A percentile compares a stretch with the other conserved stretches of the same genome.
phyloP scores from a whole-genome alignment of 2,329 filamentous ascomycete species.

The Penicillium sp. region DNA sequence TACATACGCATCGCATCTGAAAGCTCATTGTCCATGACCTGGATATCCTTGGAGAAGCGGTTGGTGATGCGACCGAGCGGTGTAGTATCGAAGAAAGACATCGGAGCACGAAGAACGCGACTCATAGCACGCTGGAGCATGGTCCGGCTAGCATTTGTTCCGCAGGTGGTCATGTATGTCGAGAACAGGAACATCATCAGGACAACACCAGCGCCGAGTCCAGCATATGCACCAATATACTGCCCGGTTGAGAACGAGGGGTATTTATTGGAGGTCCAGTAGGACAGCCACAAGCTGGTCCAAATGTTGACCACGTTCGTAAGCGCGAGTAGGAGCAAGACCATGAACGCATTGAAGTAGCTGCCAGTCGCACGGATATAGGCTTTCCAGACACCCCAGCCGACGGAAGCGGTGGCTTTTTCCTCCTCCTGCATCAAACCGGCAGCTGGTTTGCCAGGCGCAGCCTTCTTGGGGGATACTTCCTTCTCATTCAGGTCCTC shows the following conservation, averaged over 20 bases:
- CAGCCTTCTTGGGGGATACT: constrained; percentile 6
- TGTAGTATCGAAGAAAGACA: constrained; percentile 96
- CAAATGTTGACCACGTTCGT: constrained; percentile 80
- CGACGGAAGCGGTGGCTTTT: constrained; percentile 67
- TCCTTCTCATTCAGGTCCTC: constrained; percentile 35
- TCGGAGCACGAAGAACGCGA: constrained; percentile 63
- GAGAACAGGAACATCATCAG: constrained; percentile 76
- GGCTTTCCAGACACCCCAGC: constrained; percentile 71
- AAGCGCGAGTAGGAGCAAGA: constrained; percentile 62
- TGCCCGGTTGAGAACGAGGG: constrained; percentile 55
- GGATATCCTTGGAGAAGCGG: constrained; percentile 89
- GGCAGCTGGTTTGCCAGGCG: constrained; percentile 12
- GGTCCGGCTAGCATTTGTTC: constrained; percentile 73
- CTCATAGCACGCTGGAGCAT: constrained; percentile 78
- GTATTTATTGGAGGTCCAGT: constrained; percentile 81
- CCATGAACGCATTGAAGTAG: constrained; percentile 56
- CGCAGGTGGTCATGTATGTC: constrained; percentile 67
- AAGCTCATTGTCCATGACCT: constrained; percentile 92
- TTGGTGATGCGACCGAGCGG: constrained; percentile 93
- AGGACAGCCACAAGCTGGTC: constrained; percentile 88
- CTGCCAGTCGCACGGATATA: constrained; percentile 71
- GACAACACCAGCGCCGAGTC: constrained; percentile 65
- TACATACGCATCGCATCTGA: constrained; percentile 91
- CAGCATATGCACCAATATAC: constrained; percentile 68
- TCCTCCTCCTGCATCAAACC: constrained; percentile 48